A percentile compares a stretch with the other conserved stretches of the same genome.
Conservation (phyloP, 768 basidiomycete genomes). For the Cystobasidium ongulense region DNA sequence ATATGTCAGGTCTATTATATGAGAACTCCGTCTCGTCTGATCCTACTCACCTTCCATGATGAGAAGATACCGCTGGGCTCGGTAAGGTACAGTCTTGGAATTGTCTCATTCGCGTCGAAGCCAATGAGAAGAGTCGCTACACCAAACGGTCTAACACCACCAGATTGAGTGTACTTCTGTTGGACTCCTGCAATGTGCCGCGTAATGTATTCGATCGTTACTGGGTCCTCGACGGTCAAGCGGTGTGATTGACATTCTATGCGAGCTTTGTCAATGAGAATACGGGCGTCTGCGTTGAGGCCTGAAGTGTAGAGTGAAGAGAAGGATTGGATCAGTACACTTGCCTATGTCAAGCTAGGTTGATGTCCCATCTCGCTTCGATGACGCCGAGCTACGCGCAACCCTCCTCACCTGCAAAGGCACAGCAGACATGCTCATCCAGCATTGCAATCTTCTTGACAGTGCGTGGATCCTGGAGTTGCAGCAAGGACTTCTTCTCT, state of each 20-base stretch:
- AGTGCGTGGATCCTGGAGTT: conserved; percentile 94
- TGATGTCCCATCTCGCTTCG: no score
- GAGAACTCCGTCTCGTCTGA: neutral
- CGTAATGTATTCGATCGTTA: conserved; percentile 96
- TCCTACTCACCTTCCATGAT: conserved; percentile 78
- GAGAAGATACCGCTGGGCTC: conserved; percentile 97
- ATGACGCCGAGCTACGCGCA: neutral
- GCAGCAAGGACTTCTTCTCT: conserved; percentile 96
- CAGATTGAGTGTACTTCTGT: conserved; percentile 98
- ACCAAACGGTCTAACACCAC: conserved; percentile 95
- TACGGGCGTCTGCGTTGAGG: conserved; percentile 91
- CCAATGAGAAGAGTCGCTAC: conserved; percentile 94
- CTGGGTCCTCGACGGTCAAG: conserved; percentile 93
- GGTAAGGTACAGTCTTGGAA: conserved; percentile 86
- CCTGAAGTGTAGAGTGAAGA: conserved; percentile 51
- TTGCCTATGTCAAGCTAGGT: neutral
- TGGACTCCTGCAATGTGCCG: conserved; percentile 97
- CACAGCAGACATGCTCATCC: conserved; percentile 93
- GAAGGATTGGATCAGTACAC: neutral
- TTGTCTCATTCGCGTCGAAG: conserved; percentile 84
- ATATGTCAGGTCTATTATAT: neutral
- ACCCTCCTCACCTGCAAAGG: conserved; percentile 70
- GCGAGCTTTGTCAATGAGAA: conserved; percentile 94
- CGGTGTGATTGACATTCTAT: conserved; percentile 97
- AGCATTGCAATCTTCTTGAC: conserved; percentile 97